A percentile compares a stretch with the other conserved stretches of the same genome.
Conservation (phyloP, 2,329 filamentous ascomycete species). For the Trichoderma koningiopsis region DNA sequence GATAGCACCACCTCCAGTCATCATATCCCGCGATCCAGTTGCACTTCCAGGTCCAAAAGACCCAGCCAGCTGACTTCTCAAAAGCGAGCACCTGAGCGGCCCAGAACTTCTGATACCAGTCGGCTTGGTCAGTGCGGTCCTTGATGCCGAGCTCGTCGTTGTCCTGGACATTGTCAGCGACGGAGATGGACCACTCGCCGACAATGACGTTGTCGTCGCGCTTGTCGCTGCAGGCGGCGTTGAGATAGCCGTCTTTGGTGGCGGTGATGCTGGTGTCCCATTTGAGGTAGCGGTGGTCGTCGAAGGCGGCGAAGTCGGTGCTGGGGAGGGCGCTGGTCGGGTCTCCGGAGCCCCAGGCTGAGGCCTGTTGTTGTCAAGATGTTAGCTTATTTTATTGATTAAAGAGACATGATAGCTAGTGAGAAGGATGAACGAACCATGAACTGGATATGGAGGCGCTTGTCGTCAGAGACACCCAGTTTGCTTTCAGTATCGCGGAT, state of each 20-base stretch:
- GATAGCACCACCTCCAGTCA: conserved; percentile 55
- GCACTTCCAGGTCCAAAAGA: conserved; percentile 64
- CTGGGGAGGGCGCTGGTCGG: conserved; percentile 49
- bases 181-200: conserved; percentile 60
- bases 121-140: conserved; percentile 38
- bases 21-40: conserved; percentile 40
- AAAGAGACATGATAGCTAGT: neutral
- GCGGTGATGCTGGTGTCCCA: conserved; percentile 49
- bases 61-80: conserved; percentile 57
- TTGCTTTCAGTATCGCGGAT: conserved; percentile 53
- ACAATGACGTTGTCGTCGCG: conserved; percentile 52
- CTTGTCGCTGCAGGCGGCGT: conserved; percentile 52
- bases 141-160: conserved; percentile 46
- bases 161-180: conserved; percentile 52
- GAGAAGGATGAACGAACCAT: conserved; percentile 38
- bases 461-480: conserved; percentile 45
- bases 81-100: conserved; percentile 58
- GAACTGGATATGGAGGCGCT: conserved; percentile 55
- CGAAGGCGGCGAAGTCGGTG: conserved; percentile 52
- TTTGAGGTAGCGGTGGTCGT: conserved; percentile 63
- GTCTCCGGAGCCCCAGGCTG: conserved; percentile 58
- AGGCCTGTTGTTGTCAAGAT: conserved; percentile 33
- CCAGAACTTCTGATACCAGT: conserved; percentile 60
- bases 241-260: conserved; percentile 53
- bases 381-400: neutral